Conservation (phyloP, 345 rosid species). For the Abelmoschus esculentus region DNA sequence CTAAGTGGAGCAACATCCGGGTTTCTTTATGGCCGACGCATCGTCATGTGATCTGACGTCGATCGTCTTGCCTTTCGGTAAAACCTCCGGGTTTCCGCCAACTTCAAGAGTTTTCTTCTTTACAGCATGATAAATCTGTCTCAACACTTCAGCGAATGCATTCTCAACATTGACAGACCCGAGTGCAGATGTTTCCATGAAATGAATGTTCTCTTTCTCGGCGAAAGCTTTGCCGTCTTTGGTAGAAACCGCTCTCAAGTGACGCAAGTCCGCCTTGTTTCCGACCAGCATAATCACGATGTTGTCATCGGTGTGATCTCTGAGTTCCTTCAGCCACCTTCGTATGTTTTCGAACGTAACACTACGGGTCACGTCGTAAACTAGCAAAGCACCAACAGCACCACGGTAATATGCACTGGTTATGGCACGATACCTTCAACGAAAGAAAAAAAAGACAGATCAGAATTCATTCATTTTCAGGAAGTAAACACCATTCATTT, state of each 20-base stretch:
- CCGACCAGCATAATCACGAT: slow-evolving; percentile 89
- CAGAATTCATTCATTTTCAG: neutral
- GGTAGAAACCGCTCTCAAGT: slow-evolving; percentile 60
- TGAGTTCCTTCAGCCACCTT: slow-evolving; percentile 84
- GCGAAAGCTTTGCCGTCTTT: slow-evolving; percentile 65
- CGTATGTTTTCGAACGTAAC: slow-evolving; percentile 77
- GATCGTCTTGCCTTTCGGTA: slow-evolving; percentile 79
- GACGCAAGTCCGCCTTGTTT: slow-evolving; percentile 86
- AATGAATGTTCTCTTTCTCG: slow-evolving; percentile 56
- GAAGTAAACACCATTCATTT: neutral
- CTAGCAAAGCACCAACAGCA: slow-evolving; percentile 77
- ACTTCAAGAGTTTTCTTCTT: slow-evolving; percentile 76
- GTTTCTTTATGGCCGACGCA: slow-evolving; percentile 69
- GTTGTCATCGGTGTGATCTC: slow-evolving; percentile 76
- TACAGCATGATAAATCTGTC: slow-evolving; percentile 64
- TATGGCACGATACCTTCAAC: slow-evolving; percentile 63
- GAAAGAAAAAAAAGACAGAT: neutral
- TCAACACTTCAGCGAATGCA: slow-evolving; percentile 75
- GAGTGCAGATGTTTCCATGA: slow-evolving; percentile 90
- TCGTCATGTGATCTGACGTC: slow-evolving; percentile 61
- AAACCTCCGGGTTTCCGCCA: slow-evolving; percentile 68
- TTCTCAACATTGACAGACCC: slow-evolving; percentile 76
- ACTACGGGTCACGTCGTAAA: slow-evolving; percentile 75
- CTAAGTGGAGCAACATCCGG: slow-evolving; percentile 65
- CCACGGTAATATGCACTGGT: slow-evolving; percentile 91